Conservation (phyloP, 1,139 yeast species). For the Pichia sp. region DNA sequence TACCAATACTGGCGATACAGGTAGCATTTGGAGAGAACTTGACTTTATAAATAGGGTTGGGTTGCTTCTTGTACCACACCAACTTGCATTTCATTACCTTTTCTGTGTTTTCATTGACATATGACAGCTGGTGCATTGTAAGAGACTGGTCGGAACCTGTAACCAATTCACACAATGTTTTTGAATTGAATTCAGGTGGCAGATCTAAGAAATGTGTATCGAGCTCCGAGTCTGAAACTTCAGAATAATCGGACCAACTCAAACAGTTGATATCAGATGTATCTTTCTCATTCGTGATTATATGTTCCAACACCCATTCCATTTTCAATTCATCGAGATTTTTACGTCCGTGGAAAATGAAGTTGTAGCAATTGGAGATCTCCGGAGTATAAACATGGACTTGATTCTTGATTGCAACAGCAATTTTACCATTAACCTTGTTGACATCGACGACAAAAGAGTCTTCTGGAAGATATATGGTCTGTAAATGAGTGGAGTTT, state of each 20-base stretch:
- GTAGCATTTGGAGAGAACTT: constrained; percentile 63
- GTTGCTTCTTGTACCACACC: constrained; percentile 58
- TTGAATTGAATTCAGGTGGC: constrained; percentile 33
- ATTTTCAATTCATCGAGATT: constrained; percentile 30
- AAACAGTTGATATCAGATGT: constrained; percentile 46
- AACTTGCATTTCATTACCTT: constrained; percentile 30
- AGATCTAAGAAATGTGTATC: constrained; percentile 28
- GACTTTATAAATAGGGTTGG: constrained; percentile 55
- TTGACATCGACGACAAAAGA: constrained; percentile 68
- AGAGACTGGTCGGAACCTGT: constrained; percentile 55
- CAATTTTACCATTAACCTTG: constrained; percentile 53
- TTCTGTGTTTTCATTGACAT: constrained; percentile 24
- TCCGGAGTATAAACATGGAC: constrained; percentile 44
- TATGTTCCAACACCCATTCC: constrained; percentile 46
- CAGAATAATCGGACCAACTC: constrained; percentile 61
- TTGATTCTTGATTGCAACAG: constrained; percentile 41
- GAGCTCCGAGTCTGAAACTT: constrained; percentile 26
- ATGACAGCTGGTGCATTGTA: constrained; percentile 47
- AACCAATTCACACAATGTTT: constrained; percentile 41
- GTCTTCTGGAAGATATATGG: constrained; percentile 68
- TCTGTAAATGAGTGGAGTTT: constrained; percentile 59
- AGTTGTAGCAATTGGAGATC: constrained; percentile 35
- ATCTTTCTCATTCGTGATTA: constrained; percentile 34
- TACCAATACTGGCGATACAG: constrained; percentile 62
- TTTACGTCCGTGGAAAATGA: constrained; percentile 32